phyloP scores from a whole-genome alignment of 192 early-diverging fungal genomes.

The Umbelopsis ramanniana region DNA sequence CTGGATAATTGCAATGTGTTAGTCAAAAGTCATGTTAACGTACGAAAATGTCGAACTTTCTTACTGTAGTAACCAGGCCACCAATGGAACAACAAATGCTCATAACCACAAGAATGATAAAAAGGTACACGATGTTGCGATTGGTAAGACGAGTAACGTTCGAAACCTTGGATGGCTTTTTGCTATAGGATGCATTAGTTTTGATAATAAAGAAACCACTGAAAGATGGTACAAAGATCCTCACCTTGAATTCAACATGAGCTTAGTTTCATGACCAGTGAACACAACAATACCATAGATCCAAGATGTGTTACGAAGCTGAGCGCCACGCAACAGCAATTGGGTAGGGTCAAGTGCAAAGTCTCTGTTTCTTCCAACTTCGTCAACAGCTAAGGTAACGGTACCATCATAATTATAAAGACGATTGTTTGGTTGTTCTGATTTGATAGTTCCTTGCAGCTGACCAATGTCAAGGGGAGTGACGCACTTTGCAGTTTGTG shows the following conservation, averaged over 20 bases:
- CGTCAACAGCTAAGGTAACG: slow-evolving; percentile 39
- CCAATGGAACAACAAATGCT: slow-evolving; percentile 89
- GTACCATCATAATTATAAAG: slow-evolving; percentile 90
- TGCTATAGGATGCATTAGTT: slow-evolving; percentile 16
- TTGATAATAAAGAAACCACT: no score
- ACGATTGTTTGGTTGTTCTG: slow-evolving; percentile 91
- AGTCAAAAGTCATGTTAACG: no score
- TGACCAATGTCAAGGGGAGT: slow-evolving; percentile 66
- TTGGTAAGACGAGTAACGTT: slow-evolving; percentile 46
- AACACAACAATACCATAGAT: slow-evolving; percentile 89
- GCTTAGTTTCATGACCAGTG: slow-evolving; percentile 95
- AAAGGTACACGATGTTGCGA: slow-evolving; percentile 90
- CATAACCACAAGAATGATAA: slow-evolving; percentile 84
- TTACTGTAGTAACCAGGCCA: slow-evolving; percentile 62
- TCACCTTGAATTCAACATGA: slow-evolving; percentile 83
- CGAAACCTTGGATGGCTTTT: slow-evolving; percentile 46
- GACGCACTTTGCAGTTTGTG: slow-evolving; percentile 76
- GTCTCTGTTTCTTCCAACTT: slow-evolving; percentile 60
- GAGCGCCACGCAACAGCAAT: slow-evolving; percentile 87
- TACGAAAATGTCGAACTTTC: neutral
- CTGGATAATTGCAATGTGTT: neutral
- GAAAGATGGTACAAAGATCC: neutral
- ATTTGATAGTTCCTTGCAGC: slow-evolving; percentile 76
- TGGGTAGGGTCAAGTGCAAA: slow-evolving; percentile 87
- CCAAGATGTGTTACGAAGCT: slow-evolving; percentile 94